phyloP scores from a whole-genome alignment of 805 yeast genomes.

The Cyberlindnera mississippiensis region DNA sequence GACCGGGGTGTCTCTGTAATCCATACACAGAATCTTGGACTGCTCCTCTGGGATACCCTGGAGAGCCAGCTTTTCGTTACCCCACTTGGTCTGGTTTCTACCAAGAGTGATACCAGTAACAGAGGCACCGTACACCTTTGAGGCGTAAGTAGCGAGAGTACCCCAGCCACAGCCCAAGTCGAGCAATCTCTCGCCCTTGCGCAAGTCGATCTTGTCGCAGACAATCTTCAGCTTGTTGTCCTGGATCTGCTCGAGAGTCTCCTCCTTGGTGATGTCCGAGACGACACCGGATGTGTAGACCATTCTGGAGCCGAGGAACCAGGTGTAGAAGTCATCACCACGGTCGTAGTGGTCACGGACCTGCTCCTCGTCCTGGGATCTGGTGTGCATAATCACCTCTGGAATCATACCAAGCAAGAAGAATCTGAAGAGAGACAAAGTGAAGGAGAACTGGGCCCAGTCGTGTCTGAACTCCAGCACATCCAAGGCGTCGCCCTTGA shows the following conservation, averaged over 20 bases:
- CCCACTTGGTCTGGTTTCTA: constrained; percentile 87
- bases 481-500: constrained; percentile 85
- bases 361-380: constrained; percentile 94
- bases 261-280: constrained; percentile 63
- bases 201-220: constrained; percentile 77
- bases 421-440: constrained; percentile 69
- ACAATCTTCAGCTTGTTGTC: constrained; percentile 86
- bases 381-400: constrained; percentile 86
- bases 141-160: constrained; percentile 80
- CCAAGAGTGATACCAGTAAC: constrained; percentile 91
- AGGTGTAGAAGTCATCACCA: constrained; percentile 91
- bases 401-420: constrained; percentile 88
- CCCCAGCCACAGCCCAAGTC: constrained; percentile 98
- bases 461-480: constrained; percentile 84
- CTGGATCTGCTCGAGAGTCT: constrained; percentile 75
- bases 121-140: constrained; percentile 75
- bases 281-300: constrained; percentile 86
- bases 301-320: constrained; percentile 95
- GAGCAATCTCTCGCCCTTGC: constrained; percentile 68
- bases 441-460: constrained; percentile 83
- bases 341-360: constrained; percentile 95
- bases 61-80: constrained; percentile 62
- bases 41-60: constrained; percentile 70
- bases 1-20: constrained; percentile 86
- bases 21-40: constrained; percentile 74